Evolutionary conservation across 2,329 filamentous ascomycete genomes (phyloP), one percentile per base, ranked within the genome.

Genomic region (Aspergillus tanneri): DNA sequence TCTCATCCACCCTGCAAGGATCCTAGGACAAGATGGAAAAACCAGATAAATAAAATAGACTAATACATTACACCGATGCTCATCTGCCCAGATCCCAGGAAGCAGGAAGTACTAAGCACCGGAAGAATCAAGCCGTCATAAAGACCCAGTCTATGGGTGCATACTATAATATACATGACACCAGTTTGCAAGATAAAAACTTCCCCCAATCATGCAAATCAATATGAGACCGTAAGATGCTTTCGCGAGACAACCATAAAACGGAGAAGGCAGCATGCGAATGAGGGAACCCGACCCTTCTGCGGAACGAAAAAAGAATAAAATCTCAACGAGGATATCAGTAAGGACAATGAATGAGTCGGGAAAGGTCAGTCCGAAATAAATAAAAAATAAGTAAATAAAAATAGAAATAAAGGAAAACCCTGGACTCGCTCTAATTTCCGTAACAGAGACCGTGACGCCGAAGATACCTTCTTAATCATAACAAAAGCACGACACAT

Each of bases 351-450:
- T n/a, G n/a, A n/a, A n/a, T n/a, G n/a, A n/a, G n/a, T n/a, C n/a
- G n/a, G n/a, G n/a, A n/a, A n/a, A n/a, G n/a, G n/a, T n/a, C n/a
- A n/a, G n/a, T n/a, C n/a, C n/a, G n/a, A n/a, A n/a, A n/a, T n/a
- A n/a, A n/a, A n/a, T n/a, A n/a, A n/a, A n/a, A n/a, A n/a, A n/a
- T n/a, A n/a, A n/a, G 27, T 16, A 19, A 16, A 34, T 34, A 18
- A 10, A 34, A 16, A 19, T 34, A 34, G 19, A 32, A 32, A 32
- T 1, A 5, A n/a, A 11, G n/a, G 27, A 5, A 38, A 46, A 34
- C 7, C 43, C 32, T 8, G 27, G 14, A 12, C 9, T 35, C 43
- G 40, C 40, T 55, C 48, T 51, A 47, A 47, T 46, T 46, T 53
- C 36, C n/a, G 35, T 27, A 22, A 43, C 37, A 43, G 24, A 50